These are phyloP conservation scores for Globisporangium alternatum DNA, from an alignment of 352 stramenopile genomes.

Conservation along the genomic window DNA sequence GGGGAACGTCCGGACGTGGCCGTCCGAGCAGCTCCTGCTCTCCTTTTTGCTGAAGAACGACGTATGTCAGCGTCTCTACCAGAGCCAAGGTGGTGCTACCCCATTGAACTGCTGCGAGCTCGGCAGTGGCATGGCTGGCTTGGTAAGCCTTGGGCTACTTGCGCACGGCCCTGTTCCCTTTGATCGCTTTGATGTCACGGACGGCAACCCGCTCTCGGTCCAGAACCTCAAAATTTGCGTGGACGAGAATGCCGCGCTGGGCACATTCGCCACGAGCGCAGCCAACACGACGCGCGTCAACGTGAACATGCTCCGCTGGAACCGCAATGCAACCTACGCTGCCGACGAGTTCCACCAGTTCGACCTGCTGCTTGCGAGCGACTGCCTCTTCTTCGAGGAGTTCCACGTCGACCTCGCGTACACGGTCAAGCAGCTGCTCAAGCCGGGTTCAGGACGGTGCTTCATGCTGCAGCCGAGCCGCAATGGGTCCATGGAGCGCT, in stretches of 20 bases:
- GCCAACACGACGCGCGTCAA: slow-evolving; percentile 4
- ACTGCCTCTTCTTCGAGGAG: slow-evolving; percentile 87
- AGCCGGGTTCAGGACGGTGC: slow-evolving; percentile 38
- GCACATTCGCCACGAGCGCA: slow-evolving; percentile 14
- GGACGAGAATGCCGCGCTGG: slow-evolving; percentile 42
- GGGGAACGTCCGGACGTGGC: slow-evolving; percentile 86
- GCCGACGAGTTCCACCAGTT: slow-evolving; percentile 46
- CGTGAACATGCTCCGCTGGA: slow-evolving; percentile 65
- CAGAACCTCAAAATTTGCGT: slow-evolving; percentile 67
- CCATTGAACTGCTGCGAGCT: slow-evolving; percentile 65
- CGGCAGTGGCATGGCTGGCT: slow-evolving; percentile 71
- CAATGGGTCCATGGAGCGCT: slow-evolving; percentile 75
- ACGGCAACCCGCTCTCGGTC: slow-evolving; percentile 69
- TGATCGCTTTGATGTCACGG: slow-evolving; percentile 53
- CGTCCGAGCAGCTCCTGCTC: slow-evolving; percentile 74
- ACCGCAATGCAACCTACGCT: slow-evolving; percentile 34
- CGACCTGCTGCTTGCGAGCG: slow-evolving; percentile 77
- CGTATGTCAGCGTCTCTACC: slow-evolving; percentile 28
- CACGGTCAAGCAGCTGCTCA: slow-evolving; percentile 61
- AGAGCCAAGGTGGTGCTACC: not conserved
- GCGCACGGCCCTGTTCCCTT: slow-evolving; percentile 42
- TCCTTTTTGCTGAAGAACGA: slow-evolving; percentile 50
- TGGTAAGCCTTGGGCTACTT: slow-evolving; percentile 62
- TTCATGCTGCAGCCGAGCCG: slow-evolving; percentile 76
- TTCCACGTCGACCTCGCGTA: slow-evolving; percentile 77